Percentiles rank a stretch among this genome's conserved stretches.
Conservation (phyloP, 306 rosid genomes). For the Malus asiatica region DNA sequence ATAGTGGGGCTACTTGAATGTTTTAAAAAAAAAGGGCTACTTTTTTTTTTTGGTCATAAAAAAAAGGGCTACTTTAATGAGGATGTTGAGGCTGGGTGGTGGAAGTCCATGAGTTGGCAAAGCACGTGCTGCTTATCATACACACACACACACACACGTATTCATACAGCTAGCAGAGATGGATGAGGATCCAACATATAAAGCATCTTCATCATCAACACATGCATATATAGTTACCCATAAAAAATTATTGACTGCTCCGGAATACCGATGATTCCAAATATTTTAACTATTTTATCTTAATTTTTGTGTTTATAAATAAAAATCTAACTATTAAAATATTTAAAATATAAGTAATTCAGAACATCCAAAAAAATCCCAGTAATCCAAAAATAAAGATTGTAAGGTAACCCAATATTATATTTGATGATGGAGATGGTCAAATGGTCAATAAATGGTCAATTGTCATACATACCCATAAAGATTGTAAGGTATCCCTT, state of each 20-base stretch:
- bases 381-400: neutral
- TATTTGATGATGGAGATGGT: neutral
- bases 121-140: constrained; percentile 46
- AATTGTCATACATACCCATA: constrained; percentile 8
- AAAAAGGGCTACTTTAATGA: neutral
- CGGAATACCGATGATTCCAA: too few species aligned
- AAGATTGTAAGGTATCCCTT: constrained; percentile 81
- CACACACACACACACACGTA: neutral
- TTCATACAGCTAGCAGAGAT: neutral
- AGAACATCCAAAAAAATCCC: too few species aligned
- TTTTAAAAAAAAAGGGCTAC: too few species aligned
- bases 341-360: too few species aligned
- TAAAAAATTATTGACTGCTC: too few species aligned
- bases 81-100: constrained; percentile 6
- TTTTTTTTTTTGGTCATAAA: too few species aligned
- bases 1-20: too few species aligned
- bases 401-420: neutral
- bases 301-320: too few species aligned
- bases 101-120: constrained; percentile 57
- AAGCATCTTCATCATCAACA: neutral
- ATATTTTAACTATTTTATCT: too few species aligned
- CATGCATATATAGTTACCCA: neutral
- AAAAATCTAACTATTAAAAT: too few species aligned
- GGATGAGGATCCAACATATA: neutral
- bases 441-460: neutral